A percentile compares a stretch with the other conserved stretches of the same genome.
Conservation (phyloP, 176 grass and related monocot species). For the Avena atlantica region DNA sequence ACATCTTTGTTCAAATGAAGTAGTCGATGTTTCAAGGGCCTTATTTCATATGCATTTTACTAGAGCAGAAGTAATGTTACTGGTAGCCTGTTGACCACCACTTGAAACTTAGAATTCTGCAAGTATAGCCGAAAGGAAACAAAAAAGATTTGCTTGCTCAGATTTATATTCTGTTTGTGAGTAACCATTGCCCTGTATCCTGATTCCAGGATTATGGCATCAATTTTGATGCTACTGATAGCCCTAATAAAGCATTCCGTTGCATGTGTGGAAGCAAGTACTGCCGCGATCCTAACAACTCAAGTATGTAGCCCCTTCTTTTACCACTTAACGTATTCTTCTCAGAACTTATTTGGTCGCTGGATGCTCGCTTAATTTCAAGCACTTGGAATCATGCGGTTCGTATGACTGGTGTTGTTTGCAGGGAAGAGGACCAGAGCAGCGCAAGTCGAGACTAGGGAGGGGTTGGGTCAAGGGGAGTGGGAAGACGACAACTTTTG, state of each 20-base stretch:
- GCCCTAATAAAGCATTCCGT: conserved; percentile 34
- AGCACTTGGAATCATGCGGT: neutral
- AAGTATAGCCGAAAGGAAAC: neutral
- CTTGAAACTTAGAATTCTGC: neutral
- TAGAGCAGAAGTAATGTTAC: neutral
- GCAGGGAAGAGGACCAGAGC: conserved; percentile 41
- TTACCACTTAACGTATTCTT: neutral
- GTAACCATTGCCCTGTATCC: conserved; percentile 10
- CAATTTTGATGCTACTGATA: conserved; percentile 28
- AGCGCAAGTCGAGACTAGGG: conserved; percentile 11
- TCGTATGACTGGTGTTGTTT: conserved; percentile 16
- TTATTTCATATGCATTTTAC: neutral
- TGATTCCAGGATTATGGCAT: conserved; percentile 51
- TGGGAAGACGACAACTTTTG: conserved; percentile 15
- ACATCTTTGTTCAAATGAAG: neutral
- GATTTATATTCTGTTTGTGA: neutral
- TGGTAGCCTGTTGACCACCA: neutral
- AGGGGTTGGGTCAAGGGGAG: neutral
- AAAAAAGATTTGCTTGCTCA: neutral
- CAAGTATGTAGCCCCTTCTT: conserved; percentile 36
- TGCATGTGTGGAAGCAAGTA: conserved; percentile 49
- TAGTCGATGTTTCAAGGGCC: neutral
- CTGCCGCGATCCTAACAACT: conserved; percentile 33
- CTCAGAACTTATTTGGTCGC: neutral
- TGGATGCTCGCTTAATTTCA: neutral